Percentiles rank a stretch among this genome's conserved stretches.
Conservation (phyloP, 2,329 filamentous ascomycete genomes). For the Xylaria sp. region DNA sequence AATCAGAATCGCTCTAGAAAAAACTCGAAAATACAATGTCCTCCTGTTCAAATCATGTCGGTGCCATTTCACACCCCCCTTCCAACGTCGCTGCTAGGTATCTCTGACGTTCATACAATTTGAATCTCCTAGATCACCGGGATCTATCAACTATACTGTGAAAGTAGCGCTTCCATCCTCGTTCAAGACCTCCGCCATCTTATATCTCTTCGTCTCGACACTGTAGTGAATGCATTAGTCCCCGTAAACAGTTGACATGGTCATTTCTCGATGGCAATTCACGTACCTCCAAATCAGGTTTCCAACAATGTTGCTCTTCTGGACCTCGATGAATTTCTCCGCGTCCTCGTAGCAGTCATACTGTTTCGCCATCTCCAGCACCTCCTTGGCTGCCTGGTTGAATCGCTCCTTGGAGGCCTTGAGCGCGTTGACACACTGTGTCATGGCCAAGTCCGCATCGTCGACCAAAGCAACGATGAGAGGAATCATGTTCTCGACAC, state of each 20-base stretch:
- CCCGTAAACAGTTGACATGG: background rate
- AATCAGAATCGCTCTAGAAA: no score
- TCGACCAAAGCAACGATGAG: constrained; percentile 3
- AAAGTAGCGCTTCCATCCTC: background rate
- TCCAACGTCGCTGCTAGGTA: no score
- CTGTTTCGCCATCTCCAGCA: background rate
- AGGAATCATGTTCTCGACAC: constrained; percentile 10
- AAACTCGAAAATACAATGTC: no score
- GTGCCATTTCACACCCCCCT: no score
- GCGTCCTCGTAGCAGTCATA: background rate
- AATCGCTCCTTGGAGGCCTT: constrained; percentile 6
- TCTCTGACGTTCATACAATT: no score
- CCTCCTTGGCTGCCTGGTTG: constrained; percentile 1
- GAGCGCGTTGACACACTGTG: background rate
- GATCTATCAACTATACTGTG: background rate
- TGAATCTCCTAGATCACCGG: no score
- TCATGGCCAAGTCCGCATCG: background rate
- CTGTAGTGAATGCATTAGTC: background rate
- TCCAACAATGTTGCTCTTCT: background rate
- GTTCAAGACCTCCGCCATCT: background rate
- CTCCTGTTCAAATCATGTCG: no score
- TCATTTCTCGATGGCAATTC: background rate
- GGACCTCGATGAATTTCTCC: background rate
- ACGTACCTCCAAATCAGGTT: background rate
- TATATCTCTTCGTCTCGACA: background rate